phyloP scores from a whole-genome alignment of 345 rosid species.

The Linum trigynum region DNA sequence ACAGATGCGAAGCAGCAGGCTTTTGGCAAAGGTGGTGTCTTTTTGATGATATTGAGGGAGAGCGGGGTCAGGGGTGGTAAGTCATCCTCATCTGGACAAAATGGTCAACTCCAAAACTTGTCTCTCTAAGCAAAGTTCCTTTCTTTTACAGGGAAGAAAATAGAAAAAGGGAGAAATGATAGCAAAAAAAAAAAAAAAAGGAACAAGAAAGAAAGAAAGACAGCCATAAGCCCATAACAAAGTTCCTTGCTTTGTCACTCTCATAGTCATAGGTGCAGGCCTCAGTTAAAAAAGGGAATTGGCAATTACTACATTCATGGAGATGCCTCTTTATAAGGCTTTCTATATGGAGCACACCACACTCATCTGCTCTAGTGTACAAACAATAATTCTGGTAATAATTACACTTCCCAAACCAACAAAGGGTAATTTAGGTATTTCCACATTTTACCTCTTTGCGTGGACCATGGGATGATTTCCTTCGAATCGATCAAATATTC shows the following conservation, averaged over 20 bases:
- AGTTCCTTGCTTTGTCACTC: neutral
- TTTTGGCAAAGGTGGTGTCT: neutral
- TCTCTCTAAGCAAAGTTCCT: constrained; percentile 1
- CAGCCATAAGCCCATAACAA: too few species aligned
- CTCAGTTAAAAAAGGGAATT: neutral
- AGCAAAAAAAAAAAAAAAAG: too few species aligned
- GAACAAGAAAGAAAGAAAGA: too few species aligned
- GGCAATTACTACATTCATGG: neutral
- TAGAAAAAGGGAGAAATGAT: neutral
- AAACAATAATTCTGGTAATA: neutral
- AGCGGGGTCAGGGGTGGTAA: neutral
- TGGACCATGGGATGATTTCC: too few species aligned
- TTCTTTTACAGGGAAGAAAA: neutral
- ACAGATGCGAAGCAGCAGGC: neutral
- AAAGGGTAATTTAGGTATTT: too few species aligned
- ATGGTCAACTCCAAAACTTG: neutral
- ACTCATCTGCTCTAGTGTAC: neutral
- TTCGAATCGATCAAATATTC: too few species aligned
- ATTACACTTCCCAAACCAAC: neutral
- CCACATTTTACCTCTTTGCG: too few species aligned
- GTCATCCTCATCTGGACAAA: neutral
- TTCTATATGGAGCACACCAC: neutral
- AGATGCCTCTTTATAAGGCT: neutral
- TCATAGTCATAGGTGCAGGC: too few species aligned
- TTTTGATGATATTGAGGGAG: neutral